Conservation (phyloP, 2,329 filamentous ascomycete species). For the Venturia asperata region DNA sequence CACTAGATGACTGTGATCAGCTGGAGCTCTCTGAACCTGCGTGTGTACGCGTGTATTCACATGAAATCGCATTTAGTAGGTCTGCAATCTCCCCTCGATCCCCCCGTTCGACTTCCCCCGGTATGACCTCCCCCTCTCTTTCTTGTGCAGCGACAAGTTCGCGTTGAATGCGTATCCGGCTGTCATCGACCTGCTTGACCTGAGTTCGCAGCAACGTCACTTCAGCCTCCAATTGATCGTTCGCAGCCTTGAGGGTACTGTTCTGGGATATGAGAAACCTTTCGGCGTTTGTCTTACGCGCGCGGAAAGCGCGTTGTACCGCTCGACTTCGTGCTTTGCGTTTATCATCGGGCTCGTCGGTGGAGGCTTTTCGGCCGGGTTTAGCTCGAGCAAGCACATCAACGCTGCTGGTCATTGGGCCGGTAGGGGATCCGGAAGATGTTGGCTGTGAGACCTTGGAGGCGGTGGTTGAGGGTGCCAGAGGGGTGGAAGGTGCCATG, state of each 20-base stretch:
- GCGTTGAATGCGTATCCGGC: not conserved
- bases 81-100: too few species aligned
- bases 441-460: not conserved
- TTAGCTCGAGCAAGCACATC: constrained; percentile 39
- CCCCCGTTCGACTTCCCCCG: too few species aligned
- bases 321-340: constrained; percentile 91
- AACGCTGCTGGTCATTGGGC: constrained; percentile 34
- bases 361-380: constrained; percentile 88
- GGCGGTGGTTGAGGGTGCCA: not conserved
- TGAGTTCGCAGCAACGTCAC: not conserved
- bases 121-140: not conserved
- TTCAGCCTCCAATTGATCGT: constrained; percentile 5
- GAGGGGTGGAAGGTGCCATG: constrained; percentile 1
- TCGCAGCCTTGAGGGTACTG: not conserved
- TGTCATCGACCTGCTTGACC: not conserved
- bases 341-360: constrained; percentile 86
- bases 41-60: not conserved
- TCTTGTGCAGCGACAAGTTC: not conserved
- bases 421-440: constrained; percentile 21
- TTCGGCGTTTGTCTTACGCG: constrained; percentile 77
- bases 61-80: too few species aligned
- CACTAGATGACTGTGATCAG: not conserved
- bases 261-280: constrained; percentile 48
- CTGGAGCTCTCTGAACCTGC: not conserved
- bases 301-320: constrained; percentile 84